Conservation (phyloP, 768 basidiomycete species). For the Tylopilus sp. region DNA sequence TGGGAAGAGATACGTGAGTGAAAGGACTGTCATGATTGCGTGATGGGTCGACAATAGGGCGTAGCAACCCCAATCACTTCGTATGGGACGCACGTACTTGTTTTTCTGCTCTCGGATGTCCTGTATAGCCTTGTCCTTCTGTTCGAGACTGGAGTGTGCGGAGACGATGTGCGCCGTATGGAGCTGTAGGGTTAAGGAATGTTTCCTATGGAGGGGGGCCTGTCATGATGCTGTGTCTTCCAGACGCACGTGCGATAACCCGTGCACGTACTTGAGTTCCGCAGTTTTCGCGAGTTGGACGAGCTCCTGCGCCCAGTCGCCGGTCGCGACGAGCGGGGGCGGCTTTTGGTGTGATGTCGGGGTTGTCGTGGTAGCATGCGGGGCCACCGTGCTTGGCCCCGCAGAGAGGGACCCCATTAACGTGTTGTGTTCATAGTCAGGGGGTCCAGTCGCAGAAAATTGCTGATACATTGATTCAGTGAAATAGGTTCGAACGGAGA, state of each 20-base stretch:
- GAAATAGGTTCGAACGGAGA: slow-evolving; percentile 19
- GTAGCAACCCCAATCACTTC: neutral
- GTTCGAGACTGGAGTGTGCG: slow-evolving; percentile 74
- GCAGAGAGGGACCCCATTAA: slow-evolving; percentile 31
- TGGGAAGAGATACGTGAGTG: neutral
- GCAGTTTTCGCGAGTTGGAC: slow-evolving; percentile 85
- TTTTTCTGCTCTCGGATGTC: slow-evolving; percentile 84
- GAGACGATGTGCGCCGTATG: slow-evolving; percentile 87
- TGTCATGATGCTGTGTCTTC: neutral
- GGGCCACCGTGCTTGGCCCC: slow-evolving; percentile 33
- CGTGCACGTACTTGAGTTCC: slow-evolving; percentile 71
- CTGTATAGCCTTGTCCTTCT: slow-evolving; percentile 74
- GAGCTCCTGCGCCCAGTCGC: slow-evolving; percentile 85
- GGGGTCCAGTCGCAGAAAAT: slow-evolving; percentile 31
- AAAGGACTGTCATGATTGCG: neutral
- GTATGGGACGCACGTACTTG: slow-evolving; percentile 52
- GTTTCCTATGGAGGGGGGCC: slow-evolving; percentile 51
- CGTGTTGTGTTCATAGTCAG: slow-evolving; percentile 32
- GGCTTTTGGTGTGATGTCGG: slow-evolving; percentile 24
- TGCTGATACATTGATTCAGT: slow-evolving; percentile 33
- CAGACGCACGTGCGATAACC: neutral
- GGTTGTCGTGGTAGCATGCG: slow-evolving; percentile 28
- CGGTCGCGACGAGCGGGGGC: slow-evolving; percentile 69
- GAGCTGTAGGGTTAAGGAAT: slow-evolving; percentile 76
- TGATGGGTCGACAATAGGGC: neutral